A percentile compares a stretch with the other conserved stretches of the same genome.
Evolutionary conservation across 2,329 filamentous ascomycete species (phyloP).

Genomic region (Eutypella sp.): DNA sequence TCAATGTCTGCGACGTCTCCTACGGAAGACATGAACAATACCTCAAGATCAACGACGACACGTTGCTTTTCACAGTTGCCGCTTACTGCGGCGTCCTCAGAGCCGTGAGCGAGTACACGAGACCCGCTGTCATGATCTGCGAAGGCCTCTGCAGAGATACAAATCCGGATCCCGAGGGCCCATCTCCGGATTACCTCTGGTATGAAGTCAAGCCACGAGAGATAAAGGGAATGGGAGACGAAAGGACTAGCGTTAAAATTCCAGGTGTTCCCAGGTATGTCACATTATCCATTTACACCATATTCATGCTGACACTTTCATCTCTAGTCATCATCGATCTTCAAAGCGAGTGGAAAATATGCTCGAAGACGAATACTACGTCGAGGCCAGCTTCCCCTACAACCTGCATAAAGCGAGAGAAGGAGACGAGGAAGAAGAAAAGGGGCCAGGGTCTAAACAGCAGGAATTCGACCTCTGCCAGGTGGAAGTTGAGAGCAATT

Average conservation of each 20-base stretch:
- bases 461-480: background rate
- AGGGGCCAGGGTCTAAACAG: background rate
- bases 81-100: background rate
- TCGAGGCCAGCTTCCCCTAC: background rate
- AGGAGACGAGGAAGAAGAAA: background rate
- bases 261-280: background rate
- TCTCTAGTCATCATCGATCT: background rate
- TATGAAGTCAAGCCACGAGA: background rate
- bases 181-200: background rate
- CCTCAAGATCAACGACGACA: constrained; percentile 8
- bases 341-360: background rate
- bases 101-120: background rate
- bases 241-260: background rate
- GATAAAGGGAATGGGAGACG: background rate
- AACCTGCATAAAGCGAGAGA: too few relatives aligned
- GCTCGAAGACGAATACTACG: background rate
- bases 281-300: background rate
- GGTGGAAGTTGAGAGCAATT: background rate
- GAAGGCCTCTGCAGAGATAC: background rate
- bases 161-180: background rate
- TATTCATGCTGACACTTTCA: background rate
- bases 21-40: constrained; percentile 11
- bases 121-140: background rate
- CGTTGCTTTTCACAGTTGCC: constrained; percentile 2
- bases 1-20: constrained; percentile 6